phyloP scores from a whole-genome alignment of 139 green algal species.

The Chlorella sp. region DNA sequence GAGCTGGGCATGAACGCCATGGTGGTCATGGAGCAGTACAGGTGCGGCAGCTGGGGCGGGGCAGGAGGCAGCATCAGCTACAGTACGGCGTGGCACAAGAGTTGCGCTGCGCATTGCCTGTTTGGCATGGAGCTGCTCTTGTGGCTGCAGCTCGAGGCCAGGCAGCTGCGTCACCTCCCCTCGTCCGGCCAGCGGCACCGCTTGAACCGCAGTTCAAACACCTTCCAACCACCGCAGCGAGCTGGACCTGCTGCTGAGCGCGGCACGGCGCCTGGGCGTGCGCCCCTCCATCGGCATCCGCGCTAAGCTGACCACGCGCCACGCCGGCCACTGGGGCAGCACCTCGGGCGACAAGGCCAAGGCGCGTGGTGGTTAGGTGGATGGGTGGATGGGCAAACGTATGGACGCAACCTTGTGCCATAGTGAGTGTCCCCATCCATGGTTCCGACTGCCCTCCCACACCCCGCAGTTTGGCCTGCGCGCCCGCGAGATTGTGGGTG shows the following conservation, averaged over 20 bases:
- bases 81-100: neutral
- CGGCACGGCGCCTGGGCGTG: slow-evolving; percentile 19
- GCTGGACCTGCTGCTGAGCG: slow-evolving; percentile 43
- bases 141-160: too few species aligned
- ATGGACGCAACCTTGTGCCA: neutral
- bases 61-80: too few species aligned
- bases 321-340: slow-evolving; percentile 72
- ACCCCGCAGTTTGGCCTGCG: slow-evolving; percentile 60
- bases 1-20: slow-evolving; percentile 67
- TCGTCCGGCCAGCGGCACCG: too few species aligned
- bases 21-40: slow-evolving; percentile 72
- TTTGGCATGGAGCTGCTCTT: too few species aligned
- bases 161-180: too few species aligned
- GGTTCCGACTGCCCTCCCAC: neutral
- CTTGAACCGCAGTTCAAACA: too few species aligned
- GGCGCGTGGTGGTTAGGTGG: neutral
- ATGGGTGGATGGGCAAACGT: neutral
- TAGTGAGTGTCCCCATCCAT: neutral
- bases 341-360: slow-evolving; percentile 60
- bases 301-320: slow-evolving; percentile 64
- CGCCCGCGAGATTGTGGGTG: slow-evolving; percentile 56
- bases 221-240: slow-evolving; percentile 21
- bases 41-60: too few species aligned
- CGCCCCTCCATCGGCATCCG: slow-evolving; percentile 63
- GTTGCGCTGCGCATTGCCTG: too few species aligned